Base-by-base conservation (phyloP, 2,329 filamentous ascomycete genomes). In the Colletotrichum sp. region DNA sequence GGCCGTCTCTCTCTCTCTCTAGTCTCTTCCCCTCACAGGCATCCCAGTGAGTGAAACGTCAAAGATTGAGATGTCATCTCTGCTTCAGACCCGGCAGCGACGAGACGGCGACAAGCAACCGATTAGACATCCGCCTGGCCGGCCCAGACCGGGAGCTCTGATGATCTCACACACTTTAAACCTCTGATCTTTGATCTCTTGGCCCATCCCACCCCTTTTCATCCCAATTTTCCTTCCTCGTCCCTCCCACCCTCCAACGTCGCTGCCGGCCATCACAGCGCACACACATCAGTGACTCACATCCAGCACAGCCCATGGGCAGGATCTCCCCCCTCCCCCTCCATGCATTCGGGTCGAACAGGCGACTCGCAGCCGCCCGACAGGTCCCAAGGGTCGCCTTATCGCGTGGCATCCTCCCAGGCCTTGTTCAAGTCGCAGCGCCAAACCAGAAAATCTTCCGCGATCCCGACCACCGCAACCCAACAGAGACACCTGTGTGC, bases 341-440 rank as follows among this genome's bases (percentile, higher is more conserved):
- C 63, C 72, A 70, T 75, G 66, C 66, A 62, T 28, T 68, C 62
- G 75, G 71, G 66, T 76, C 62, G 60, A 60, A 69, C 59, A 74
- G 64, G 65, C 74, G 70, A 74, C 64, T 74, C 70, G 70, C 65
- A 26, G 39, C 69, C 52, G 26, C 24, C 62, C 57, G 3, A 63
- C 5, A 32, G 63, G 57, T 65, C 71, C 65, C 71, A 71, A 55
- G 66, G 69, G 62, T 34, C 64, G 44, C 62, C 75, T 75, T 76
- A 71, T 76, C 66, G 75, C 75, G 75, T 76, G 75, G 75, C 75
- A 76, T 66, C 36, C 63, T 70, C 66, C 75, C 44, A 71, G 39
- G 44, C 68, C 68, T 63, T 49, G 52, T 62, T 63, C 18, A 32
- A 32, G 26, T 34, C 34, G 60, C 59, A 71, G 59, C 24, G 24